These are phyloP conservation scores for Amanita pallidorosea DNA, from an alignment of 768 basidiomycete genomes.

Conservation along the genomic window DNA sequence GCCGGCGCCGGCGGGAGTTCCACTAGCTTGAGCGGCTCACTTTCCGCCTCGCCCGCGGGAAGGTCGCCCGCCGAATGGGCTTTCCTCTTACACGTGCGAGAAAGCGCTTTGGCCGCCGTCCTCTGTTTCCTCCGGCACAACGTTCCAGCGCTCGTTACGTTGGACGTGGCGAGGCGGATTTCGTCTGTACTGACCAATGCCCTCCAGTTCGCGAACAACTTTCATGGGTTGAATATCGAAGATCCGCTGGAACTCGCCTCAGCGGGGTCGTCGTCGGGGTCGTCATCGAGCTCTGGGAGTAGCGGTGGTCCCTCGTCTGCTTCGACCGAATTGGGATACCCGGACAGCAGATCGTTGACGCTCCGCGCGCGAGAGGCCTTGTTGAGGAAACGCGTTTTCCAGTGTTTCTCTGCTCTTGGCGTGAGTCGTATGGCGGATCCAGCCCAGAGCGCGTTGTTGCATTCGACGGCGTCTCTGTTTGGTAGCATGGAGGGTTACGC, in stretches of 20 bases:
- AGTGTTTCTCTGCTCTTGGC: constrained; percentile 81
- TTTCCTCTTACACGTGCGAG: constrained; percentile 85
- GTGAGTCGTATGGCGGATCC: constrained; percentile 71
- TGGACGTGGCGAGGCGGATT: constrained; percentile 86
- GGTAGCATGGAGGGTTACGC: constrained; percentile 79
- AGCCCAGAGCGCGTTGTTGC: constrained; percentile 71
- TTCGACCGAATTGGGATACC: constrained; percentile 25
- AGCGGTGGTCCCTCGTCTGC: not conserved
- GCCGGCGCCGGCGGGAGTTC: not conserved
- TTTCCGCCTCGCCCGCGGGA: constrained; percentile 37
- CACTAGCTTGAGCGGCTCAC: not conserved
- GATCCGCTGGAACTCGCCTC: constrained; percentile 27
- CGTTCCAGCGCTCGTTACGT: constrained; percentile 59
- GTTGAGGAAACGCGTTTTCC: constrained; percentile 75
- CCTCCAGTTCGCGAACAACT: constrained; percentile 81
- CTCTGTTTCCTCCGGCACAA: constrained; percentile 83
- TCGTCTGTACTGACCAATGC: constrained; percentile 83
- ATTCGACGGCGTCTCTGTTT: constrained; percentile 72
- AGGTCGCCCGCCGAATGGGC: constrained; percentile 75
- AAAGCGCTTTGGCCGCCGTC: constrained; percentile 83
- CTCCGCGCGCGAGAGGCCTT: constrained; percentile 75
- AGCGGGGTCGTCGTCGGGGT: not conserved
- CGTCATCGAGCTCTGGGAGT: not conserved
- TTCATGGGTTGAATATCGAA: constrained; percentile 59
- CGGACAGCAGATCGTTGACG: constrained; percentile 27